phyloP scores from a whole-genome alignment of 805 yeast genomes.

The Saturnispora besseyi region DNA sequence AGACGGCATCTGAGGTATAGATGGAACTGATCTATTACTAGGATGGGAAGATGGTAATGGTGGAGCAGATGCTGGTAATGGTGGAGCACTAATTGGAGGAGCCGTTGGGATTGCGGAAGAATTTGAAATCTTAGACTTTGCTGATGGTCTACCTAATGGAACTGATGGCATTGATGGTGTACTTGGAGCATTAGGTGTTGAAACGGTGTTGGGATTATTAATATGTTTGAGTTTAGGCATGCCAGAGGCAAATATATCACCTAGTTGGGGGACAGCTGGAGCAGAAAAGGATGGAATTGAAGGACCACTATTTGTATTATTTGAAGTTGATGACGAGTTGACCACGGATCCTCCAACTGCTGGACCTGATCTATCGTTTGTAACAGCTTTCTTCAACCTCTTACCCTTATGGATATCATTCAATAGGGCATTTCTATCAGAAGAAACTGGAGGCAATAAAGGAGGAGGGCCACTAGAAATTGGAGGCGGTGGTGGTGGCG shows the following conservation, averaged over 20 bases:
- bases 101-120: slow-evolving; percentile 12
- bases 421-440: slow-evolving; percentile 48
- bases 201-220: slow-evolving; percentile 10
- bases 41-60: slow-evolving; percentile 6
- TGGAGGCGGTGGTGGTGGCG: slow-evolving; percentile 44
- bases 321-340: slow-evolving; percentile 9
- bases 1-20: neutral
- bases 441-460: slow-evolving; percentile 21
- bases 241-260: slow-evolving; percentile 70
- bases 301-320: slow-evolving; percentile 14
- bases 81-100: slow-evolving; percentile 12
- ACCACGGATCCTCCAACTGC: slow-evolving; percentile 31
- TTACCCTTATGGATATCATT: slow-evolving; percentile 77
- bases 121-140: neutral
- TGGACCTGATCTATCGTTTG: slow-evolving; percentile 65
- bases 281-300: slow-evolving; percentile 21
- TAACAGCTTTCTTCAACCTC: slow-evolving; percentile 48
- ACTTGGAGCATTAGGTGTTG: slow-evolving; percentile 20
- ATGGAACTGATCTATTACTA: neutral
- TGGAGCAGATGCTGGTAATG: slow-evolving; percentile 14
- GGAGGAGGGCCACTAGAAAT: slow-evolving; percentile 30
- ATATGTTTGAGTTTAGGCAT: slow-evolving; percentile 60
- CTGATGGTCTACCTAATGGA: slow-evolving; percentile 6
- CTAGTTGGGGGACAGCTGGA: slow-evolving; percentile 40
- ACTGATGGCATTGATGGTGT: slow-evolving; percentile 19